These are phyloP conservation scores for Neoboletus magnificus DNA, from an alignment of 768 basidiomycete species.

Conservation along the genomic window DNA sequence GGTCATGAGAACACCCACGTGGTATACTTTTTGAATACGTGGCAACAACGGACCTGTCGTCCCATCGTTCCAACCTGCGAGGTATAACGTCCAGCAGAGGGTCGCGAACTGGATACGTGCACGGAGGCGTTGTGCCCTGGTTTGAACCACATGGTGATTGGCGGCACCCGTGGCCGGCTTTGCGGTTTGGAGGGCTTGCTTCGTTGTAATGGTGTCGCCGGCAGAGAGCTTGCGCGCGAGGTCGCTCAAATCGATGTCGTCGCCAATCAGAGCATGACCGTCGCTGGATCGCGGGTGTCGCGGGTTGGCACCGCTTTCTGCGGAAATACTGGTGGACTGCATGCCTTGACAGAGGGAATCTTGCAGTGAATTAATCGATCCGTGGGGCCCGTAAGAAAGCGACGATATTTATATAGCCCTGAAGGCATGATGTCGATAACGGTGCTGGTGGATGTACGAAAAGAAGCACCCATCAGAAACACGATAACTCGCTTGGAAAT, in stretches of 20 bases:
- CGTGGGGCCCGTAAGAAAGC: not conserved
- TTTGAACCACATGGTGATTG: slow-evolving; percentile 1
- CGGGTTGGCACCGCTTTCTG: slow-evolving; percentile 4
- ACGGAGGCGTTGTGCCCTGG: slow-evolving; percentile 20
- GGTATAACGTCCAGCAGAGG: slow-evolving; percentile 35
- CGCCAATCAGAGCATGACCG: not conserved
- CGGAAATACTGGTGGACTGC: slow-evolving; percentile 7
- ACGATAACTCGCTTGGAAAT: too few relatives aligned
- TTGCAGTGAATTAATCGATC: not conserved
- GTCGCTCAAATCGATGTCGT: slow-evolving; percentile 7
- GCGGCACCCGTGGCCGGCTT: not conserved
- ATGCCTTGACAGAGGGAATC: slow-evolving; percentile 1
- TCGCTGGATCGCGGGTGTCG: slow-evolving; percentile 7
- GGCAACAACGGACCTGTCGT: slow-evolving; percentile 39
- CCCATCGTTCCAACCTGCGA: slow-evolving; percentile 40
- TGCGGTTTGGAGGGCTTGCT: not conserved
- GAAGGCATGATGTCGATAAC: not conserved
- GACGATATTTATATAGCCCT: not conserved
- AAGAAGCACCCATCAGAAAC: too few relatives aligned
- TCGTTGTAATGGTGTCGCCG: not conserved
- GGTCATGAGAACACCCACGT: slow-evolving; percentile 20
- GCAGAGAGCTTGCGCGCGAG: not conserved
- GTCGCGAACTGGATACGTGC: slow-evolving; percentile 32
- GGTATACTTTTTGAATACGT: slow-evolving; percentile 36
- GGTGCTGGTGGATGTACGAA: too few relatives aligned